Percentiles rank a stretch among this genome's conserved stretches.
phyloP scores from a whole-genome alignment of 1,284 basidiomycete genomes.

The Schizopora paradoxa region DNA sequence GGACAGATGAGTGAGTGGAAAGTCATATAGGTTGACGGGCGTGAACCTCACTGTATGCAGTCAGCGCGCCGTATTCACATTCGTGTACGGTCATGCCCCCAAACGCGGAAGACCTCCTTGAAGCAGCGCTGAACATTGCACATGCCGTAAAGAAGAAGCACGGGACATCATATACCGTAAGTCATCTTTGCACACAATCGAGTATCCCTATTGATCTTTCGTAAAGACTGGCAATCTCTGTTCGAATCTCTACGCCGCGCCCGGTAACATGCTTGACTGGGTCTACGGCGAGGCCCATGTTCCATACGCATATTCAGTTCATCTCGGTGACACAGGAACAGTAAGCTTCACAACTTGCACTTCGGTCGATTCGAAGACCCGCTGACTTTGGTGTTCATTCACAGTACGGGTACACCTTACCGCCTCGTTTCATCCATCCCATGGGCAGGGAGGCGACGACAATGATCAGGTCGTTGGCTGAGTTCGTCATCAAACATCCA shows the following conservation, averaged over 20 bases:
- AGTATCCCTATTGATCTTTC: neutral
- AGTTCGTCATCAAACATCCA: conserved; percentile 47
- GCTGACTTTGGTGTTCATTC: conserved; percentile 1
- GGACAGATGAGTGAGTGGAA: conserved; percentile 72
- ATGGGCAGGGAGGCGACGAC: conserved; percentile 71
- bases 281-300: conserved; percentile 61
- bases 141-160: conserved; percentile 55
- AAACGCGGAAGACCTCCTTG: conserved; percentile 79
- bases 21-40: neutral
- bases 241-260: conserved; percentile 59
- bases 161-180: conserved; percentile 47
- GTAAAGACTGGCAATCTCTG: conserved; percentile 61
- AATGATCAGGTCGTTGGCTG: conserved; percentile 61
- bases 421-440: conserved; percentile 67
- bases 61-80: conserved; percentile 72
- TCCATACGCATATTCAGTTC: conserved; percentile 73
- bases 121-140: conserved; percentile 69
- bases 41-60: conserved; percentile 27
- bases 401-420: conserved; percentile 80
- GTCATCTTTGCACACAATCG: conserved; percentile 14
- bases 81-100: conserved; percentile 63
- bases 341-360: conserved; percentile 36
- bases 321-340: conserved; percentile 79
- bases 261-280: conserved; percentile 76
- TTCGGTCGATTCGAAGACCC: neutral